A percentile compares a stretch with the other conserved stretches of the same genome.
These are phyloP conservation scores for Apiotrichum sp. DNA, from an alignment of 1,284 basidiomycete species.

Conservation along the genomic window DNA sequence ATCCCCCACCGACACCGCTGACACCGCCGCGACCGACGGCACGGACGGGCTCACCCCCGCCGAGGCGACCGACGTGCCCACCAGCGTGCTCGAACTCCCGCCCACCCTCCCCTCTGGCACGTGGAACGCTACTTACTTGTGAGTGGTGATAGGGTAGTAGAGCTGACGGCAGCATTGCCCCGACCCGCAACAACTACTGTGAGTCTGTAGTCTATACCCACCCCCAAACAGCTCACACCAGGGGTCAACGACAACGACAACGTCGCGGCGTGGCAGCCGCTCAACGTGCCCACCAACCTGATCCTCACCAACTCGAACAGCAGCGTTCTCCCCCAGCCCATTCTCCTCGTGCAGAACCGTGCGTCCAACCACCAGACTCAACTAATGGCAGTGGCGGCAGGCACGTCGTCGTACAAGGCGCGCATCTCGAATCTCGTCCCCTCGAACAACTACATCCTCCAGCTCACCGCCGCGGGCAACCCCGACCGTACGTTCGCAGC, in stretches of 20 bases:
- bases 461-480: slow-evolving; percentile 6
- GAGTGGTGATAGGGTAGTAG: background rate
- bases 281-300: slow-evolving; percentile 11
- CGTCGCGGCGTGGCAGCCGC: slow-evolving; percentile 9
- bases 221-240: background rate
- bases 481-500: background rate
- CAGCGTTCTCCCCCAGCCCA: background rate
- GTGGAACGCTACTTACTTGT: slow-evolving; percentile 3
- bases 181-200: slow-evolving; percentile 13
- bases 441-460: slow-evolving; percentile 10
- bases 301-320: slow-evolving; percentile 9
- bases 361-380: background rate
- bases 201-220: background rate
- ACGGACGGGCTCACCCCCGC: background rate
- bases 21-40: background rate
- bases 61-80: background rate
- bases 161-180: background rate
- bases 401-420: slow-evolving; percentile 3
- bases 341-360: slow-evolving; percentile 9
- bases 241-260: slow-evolving; percentile 18
- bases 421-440: slow-evolving; percentile 4
- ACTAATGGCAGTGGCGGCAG: slow-evolving; percentile 7
- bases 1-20: background rate
- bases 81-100: background rate
- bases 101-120: background rate